Conservation (phyloP, 192 early-diverging fungal genomes). For the Mortierella antarctica region DNA sequence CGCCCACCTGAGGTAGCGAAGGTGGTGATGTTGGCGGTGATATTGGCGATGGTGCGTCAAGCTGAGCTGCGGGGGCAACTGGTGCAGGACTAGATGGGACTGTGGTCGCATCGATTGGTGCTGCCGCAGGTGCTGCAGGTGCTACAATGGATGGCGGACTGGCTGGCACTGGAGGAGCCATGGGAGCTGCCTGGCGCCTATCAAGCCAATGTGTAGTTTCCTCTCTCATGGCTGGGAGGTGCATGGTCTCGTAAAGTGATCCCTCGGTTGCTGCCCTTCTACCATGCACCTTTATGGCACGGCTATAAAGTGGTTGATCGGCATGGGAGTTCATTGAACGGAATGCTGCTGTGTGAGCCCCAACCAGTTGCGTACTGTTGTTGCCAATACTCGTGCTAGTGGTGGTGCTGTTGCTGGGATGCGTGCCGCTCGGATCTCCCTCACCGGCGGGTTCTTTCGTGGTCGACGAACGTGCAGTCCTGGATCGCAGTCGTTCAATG, state of each 20-base stretch:
- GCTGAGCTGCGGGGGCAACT: neutral
- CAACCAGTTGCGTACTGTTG: too few species aligned
- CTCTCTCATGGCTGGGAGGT: neutral
- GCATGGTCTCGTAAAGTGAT: neutral
- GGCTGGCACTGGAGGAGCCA: neutral
- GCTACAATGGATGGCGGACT: neutral
- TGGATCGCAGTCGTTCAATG: constrained; percentile 26
- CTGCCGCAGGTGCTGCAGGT: neutral
- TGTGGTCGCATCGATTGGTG: neutral
- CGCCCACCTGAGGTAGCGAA: neutral
- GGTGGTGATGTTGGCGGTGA: neutral
- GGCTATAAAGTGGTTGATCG: too few species aligned
- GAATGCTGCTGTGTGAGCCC: too few species aligned
- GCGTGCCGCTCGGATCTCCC: too few species aligned
- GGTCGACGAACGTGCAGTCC: neutral
- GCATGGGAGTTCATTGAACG: too few species aligned
- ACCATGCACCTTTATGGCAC: too few species aligned
- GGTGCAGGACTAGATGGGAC: neutral
- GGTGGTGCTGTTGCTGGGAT: too few species aligned
- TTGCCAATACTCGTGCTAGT: too few species aligned
- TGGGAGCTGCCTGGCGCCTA: neutral
- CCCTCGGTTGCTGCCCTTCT: neutral
- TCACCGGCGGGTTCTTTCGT: too few species aligned
- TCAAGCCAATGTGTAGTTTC: neutral
- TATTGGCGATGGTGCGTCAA: too few species aligned